Evolutionary conservation across 2,329 filamentous ascomycete genomes (phyloP).

Genomic region (Fusarium fracticaudum): DNA sequence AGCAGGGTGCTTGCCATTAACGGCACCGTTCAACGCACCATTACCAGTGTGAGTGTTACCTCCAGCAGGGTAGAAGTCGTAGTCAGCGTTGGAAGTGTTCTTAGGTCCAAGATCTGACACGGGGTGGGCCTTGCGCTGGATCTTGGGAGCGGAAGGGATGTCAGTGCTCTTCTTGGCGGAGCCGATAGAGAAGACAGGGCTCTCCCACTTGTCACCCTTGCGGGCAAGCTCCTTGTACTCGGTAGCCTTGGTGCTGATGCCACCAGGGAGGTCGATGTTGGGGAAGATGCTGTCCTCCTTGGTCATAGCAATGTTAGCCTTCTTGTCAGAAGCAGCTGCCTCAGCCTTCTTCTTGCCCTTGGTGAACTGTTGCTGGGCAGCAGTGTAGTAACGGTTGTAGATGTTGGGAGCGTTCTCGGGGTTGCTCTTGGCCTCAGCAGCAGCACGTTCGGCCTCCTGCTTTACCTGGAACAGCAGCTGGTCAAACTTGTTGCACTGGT

Average conservation of each 20-base stretch:
- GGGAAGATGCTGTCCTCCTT: conserved; percentile 91
- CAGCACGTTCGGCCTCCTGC: conserved; percentile 79
- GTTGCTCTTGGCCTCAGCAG: conserved; percentile 65
- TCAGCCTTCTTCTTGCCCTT: conserved; percentile 83
- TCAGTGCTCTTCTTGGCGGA: conserved; percentile 76
- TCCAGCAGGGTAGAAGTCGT: conserved; percentile 27
- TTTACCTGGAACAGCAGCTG: conserved; percentile 79
- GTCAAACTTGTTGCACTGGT: conserved; percentile 82
- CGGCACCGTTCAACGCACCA: conserved; percentile 29
- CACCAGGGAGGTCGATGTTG: conserved; percentile 80
- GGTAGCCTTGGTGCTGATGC: conserved; percentile 91
- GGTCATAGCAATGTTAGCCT: conserved; percentile 66
- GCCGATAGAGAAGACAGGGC: conserved; percentile 90
- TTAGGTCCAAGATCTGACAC: conserved; percentile 21
- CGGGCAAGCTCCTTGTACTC: conserved; percentile 89
- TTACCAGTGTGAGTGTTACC: conserved; percentile 22
- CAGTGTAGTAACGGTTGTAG: conserved; percentile 84
- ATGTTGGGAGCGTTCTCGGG: conserved; percentile 82
- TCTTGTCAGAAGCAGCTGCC: conserved; percentile 68
- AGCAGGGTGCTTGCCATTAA: conserved; percentile 28
- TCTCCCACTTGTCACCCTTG: conserved; percentile 95
- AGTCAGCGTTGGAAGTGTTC: conserved; percentile 13
- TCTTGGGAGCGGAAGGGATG: conserved; percentile 69
- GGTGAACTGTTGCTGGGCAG: conserved; percentile 76
- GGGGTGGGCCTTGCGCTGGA: conserved; percentile 57